phyloP scores from a whole-genome alignment of 495 filamentous ascomycete genomes.

The Penicillium desertorum region DNA sequence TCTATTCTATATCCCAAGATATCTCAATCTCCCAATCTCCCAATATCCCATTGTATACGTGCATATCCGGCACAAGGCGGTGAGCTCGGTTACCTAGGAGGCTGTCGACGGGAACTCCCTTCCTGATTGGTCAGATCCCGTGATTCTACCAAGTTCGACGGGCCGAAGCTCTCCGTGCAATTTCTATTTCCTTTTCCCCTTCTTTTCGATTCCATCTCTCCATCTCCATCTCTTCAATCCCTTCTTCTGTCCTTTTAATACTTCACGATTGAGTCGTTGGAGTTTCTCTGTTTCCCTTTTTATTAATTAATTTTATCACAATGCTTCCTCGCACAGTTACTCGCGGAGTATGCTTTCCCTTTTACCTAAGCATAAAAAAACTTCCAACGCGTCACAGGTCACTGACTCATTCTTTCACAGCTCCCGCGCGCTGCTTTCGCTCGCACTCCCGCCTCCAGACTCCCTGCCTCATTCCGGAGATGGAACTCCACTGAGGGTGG shows the following conservation, averaged over 20 bases:
- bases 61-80: conserved; percentile 18
- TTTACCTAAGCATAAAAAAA: conserved; percentile 16
- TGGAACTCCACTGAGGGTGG: conserved; percentile 81
- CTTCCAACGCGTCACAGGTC: conserved; percentile 21
- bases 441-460: conserved; percentile 53
- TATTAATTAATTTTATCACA: conserved; percentile 44
- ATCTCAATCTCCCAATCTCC: neutral
- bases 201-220: conserved; percentile 29
- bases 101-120: neutral
- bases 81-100: conserved; percentile 27
- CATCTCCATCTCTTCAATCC: conserved; percentile 33
- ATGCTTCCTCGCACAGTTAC: conserved; percentile 58
- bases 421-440: conserved; percentile 50
- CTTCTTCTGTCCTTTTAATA: conserved; percentile 32
- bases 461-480: conserved; percentile 59
- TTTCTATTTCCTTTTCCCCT: conserved; percentile 47
- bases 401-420: conserved; percentile 32
- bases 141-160: conserved; percentile 48
- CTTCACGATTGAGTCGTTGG: conserved; percentile 46
- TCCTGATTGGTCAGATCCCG: conserved; percentile 23
- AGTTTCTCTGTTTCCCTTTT: conserved; percentile 38
- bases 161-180: conserved; percentile 49
- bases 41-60: neutral
- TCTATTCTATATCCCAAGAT: neutral
- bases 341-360: conserved; percentile 64